Conservation (phyloP, 306 rosid species). For the Trifolium dubium region DNA sequence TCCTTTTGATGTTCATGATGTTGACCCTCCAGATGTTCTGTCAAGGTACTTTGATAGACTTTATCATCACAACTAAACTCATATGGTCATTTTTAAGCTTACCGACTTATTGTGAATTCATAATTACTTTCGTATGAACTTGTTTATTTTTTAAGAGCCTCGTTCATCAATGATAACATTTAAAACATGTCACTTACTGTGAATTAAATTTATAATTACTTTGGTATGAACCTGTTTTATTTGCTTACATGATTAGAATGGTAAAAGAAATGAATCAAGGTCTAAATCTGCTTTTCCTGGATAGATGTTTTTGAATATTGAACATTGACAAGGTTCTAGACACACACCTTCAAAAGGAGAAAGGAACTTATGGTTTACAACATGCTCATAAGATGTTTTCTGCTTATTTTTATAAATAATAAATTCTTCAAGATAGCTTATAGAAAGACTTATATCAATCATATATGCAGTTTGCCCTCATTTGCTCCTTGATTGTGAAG, state of each 20-base stretch:
- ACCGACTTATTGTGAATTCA: neutral
- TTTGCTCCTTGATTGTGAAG: neutral
- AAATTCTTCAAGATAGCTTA: neutral
- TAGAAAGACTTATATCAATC: neutral
- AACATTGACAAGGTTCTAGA: slow-evolving; percentile 20
- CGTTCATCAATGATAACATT: slow-evolving; percentile 20
- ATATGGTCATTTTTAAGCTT: neutral
- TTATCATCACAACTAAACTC: slow-evolving; percentile 22
- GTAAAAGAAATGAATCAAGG: neutral
- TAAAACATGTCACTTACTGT: no score
- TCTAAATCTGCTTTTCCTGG: neutral
- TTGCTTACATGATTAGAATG: slow-evolving; percentile 31
- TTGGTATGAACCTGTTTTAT: neutral
- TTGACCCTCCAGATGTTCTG: slow-evolving; percentile 65
- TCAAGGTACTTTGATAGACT: slow-evolving; percentile 56
- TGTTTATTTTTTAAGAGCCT: slow-evolving; percentile 19
- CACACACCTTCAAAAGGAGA: no score
- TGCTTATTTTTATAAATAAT: neutral
- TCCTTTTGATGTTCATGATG: slow-evolving; percentile 84
- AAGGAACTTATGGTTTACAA: neutral
- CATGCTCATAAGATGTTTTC: neutral
- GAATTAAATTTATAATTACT: no score
- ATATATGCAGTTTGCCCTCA: neutral
- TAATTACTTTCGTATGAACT: neutral
- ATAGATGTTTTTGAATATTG: neutral